Percentiles rank a stretch among this genome's conserved stretches.
These are phyloP conservation scores for Clitopilus passeckerianus DNA, from an alignment of 768 basidiomycete genomes.

Conservation along the genomic window DNA sequence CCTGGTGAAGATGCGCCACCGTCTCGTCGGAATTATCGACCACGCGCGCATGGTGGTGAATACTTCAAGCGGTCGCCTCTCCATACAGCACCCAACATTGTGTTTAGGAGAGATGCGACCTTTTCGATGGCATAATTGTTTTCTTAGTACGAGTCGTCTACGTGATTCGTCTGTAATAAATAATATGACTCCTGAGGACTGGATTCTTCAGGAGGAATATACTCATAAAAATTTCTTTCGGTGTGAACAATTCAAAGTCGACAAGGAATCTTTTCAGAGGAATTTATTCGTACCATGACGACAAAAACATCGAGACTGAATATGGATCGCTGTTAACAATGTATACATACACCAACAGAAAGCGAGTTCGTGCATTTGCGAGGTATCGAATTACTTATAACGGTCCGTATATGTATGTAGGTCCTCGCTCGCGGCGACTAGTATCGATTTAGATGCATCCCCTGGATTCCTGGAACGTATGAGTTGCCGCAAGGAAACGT, in stretches of 20 bases:
- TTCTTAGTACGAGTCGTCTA: not conserved
- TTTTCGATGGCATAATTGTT: not conserved
- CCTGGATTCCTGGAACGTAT: no score
- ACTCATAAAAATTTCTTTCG: not conserved
- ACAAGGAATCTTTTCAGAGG: not conserved
- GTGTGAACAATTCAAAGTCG: not conserved
- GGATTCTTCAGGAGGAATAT: not conserved
- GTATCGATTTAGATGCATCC: no score
- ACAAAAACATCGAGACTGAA: not conserved
- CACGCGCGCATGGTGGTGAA: not conserved
- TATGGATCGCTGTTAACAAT: not conserved
- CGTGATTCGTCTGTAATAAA: not conserved
- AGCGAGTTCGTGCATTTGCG: no score
- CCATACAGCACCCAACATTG: not conserved
- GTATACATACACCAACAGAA: no score
- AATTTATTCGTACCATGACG: no score
- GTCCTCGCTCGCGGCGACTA: no score
- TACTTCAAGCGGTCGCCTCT: not conserved
- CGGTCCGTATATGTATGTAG: no score
- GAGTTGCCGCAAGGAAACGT: no score
- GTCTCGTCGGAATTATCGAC: not conserved
- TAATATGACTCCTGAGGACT: not conserved
- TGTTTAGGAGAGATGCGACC: not conserved
- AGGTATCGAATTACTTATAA: no score
- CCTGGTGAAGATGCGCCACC: not conserved